Conservation (phyloP, 2,329 filamentous ascomycete species). For the Fonsecaea multimorphosa region DNA sequence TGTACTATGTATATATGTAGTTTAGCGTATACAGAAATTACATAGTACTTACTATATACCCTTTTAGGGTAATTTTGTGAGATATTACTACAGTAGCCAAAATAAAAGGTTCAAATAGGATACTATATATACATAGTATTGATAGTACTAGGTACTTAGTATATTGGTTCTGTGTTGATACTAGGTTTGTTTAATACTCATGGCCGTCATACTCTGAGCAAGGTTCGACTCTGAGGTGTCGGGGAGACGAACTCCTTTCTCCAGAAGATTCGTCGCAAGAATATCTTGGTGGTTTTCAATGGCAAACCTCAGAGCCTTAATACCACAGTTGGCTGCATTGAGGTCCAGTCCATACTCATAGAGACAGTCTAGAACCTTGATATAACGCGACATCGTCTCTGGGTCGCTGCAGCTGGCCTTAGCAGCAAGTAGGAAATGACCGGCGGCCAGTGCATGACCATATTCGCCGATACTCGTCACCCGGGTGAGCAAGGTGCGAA, state of each 20-base stretch:
- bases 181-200: too few species aligned
- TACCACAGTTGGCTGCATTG: constrained; percentile 9
- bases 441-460: constrained; percentile 7
- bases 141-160: too few species aligned
- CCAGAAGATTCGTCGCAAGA: constrained; percentile 2
- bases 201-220: too few species aligned
- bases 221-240: not conserved
- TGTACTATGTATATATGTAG: too few species aligned
- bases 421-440: constrained; percentile 3
- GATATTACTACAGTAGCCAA: too few species aligned
- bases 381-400: not conserved
- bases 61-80: too few species aligned
- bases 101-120: too few species aligned
- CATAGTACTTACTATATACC: too few species aligned
- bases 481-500: constrained; percentile 3
- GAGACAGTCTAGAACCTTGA: constrained; percentile 2
- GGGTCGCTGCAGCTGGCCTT: not conserved
- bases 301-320: constrained; percentile 7
- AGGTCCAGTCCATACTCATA: constrained; percentile 13
- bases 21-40: too few species aligned
- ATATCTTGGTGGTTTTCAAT: not conserved
- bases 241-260: not conserved
- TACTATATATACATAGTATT: too few species aligned
- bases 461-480: constrained; percentile 14
- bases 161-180: too few species aligned